Percentiles rank a stretch among this genome's conserved stretches.
Conservation (phyloP, 768 basidiomycete species). For the Tricholoma sp. region DNA sequence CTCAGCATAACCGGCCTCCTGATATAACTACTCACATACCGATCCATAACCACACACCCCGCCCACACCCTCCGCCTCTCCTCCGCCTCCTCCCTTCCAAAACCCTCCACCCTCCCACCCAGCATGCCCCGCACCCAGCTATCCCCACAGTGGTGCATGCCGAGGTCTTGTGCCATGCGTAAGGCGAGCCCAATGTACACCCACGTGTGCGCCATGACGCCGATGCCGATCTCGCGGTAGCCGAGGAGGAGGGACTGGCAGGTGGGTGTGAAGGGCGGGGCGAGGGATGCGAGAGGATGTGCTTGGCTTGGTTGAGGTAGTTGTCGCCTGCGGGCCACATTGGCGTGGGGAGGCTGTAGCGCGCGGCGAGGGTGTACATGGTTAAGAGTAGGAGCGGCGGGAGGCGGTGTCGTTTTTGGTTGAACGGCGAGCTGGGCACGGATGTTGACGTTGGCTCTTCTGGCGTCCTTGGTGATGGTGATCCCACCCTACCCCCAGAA, state of each 20-base stretch:
- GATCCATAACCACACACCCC: conserved; percentile 74
- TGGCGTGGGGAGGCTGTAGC: conserved; percentile 48
- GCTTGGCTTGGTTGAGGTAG: conserved; percentile 64
- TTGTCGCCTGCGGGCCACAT: conserved; percentile 84
- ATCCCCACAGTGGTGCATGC: conserved; percentile 78
- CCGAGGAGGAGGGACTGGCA: conserved; percentile 78
- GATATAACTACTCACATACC: conserved; percentile 76
- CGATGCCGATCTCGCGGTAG: conserved; percentile 84
- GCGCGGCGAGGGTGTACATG: conserved; percentile 83
- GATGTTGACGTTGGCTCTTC: too few relatives aligned
- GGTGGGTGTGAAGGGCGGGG: too few relatives aligned
- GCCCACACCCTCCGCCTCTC: conserved; percentile 76
- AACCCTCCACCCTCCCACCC: conserved; percentile 47
- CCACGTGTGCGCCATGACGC: conserved; percentile 88
- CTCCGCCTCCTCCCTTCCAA: conserved; percentile 63
- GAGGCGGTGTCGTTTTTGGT: conserved; percentile 38
- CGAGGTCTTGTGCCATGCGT: conserved; percentile 88
- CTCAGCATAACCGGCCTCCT: conserved; percentile 73
- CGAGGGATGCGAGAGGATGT: too few relatives aligned
- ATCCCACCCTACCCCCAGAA: too few relatives aligned
- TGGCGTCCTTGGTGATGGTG: too few relatives aligned
- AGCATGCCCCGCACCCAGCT: conserved; percentile 63
- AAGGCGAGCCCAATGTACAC: conserved; percentile 83
- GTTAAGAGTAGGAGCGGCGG: conserved; percentile 68
- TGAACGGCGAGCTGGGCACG: conserved; percentile 29